Conservation (phyloP, 495 filamentous ascomycete species). For the Xylaria telfairii region DNA sequence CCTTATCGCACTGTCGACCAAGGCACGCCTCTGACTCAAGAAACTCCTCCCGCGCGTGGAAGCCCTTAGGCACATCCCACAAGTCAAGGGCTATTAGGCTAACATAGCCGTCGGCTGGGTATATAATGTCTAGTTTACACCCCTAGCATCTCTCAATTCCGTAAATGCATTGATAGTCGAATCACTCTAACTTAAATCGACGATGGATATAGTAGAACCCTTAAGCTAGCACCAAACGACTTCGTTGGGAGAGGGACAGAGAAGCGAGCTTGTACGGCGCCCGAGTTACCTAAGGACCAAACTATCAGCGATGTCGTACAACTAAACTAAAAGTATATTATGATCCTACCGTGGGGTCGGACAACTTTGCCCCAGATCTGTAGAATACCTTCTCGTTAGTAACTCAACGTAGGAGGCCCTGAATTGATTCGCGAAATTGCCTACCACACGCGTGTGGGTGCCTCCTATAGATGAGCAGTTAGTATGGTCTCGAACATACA, state of each 20-base stretch:
- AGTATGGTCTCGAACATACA: not conserved
- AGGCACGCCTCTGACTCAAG: not conserved
- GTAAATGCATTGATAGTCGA: constrained; percentile 1
- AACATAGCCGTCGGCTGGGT: not conserved
- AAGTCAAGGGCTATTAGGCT: not conserved
- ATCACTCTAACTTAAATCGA: constrained; percentile 48
- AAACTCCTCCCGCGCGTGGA: not conserved
- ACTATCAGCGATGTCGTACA: constrained; percentile 20
- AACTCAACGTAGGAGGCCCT: not conserved
- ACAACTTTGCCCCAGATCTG: constrained; percentile 95
- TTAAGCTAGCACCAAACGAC: constrained; percentile 89
- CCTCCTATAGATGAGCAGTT: constrained; percentile 48
- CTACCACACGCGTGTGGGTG: constrained; percentile 82
- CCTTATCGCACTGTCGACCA: not conserved
- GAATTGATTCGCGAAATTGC: not conserved
- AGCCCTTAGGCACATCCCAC: too few relatives aligned
- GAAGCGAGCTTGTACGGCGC: constrained; percentile 92
- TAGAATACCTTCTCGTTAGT: not conserved
- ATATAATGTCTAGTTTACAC: not conserved
- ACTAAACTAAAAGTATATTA: constrained; percentile 4
- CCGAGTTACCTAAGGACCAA: constrained; percentile 74
- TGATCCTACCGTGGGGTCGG: constrained; percentile 78
- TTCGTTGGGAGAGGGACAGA: constrained; percentile 87
- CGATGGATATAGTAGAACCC: constrained; percentile 96
- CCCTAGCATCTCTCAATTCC: not conserved